These are phyloP conservation scores for Fusarium pseudograminearum DNA, from an alignment of 2,329 filamentous ascomycete species.

Conservation along the genomic window DNA sequence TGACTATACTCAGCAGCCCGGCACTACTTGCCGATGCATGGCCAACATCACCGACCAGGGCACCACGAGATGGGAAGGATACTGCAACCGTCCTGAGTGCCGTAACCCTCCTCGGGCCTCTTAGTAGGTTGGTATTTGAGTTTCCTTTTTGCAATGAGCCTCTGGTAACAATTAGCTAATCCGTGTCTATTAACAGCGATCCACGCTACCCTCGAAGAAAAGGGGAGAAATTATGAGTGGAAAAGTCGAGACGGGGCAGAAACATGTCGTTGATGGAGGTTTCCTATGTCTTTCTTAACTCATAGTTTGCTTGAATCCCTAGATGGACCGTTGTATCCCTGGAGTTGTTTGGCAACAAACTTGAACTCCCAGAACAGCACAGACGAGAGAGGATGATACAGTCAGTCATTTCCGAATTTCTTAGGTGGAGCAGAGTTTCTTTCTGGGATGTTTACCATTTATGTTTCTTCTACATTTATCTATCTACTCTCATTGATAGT, in stretches of 20 bases:
- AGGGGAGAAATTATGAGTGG: constrained; percentile 42
- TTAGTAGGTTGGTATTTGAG: constrained; percentile 44
- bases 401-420: constrained; percentile 41
- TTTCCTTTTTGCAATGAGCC: constrained; percentile 16
- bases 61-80: constrained; percentile 50
- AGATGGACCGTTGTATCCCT: constrained; percentile 39
- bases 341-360: constrained; percentile 35
- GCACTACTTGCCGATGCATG: constrained; percentile 47
- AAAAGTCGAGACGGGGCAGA: constrained; percentile 1
- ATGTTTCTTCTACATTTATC: constrained; percentile 23
- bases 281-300: constrained; percentile 24
- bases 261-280: constrained; percentile 7
- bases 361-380: constrained; percentile 38
- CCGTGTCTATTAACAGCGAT: constrained; percentile 24
- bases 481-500: constrained; percentile 31
- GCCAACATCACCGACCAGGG: constrained; percentile 46
- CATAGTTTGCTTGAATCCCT: constrained; percentile 24
- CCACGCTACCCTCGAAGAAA: constrained; percentile 41
- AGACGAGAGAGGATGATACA: constrained; percentile 41
- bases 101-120: constrained; percentile 47
- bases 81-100: constrained; percentile 50
- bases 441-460: constrained; percentile 9
- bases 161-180: constrained; percentile 27
- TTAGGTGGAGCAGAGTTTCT: constrained; percentile 3
- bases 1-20: constrained; percentile 46